Conservation (phyloP, 2,329 filamentous ascomycete species). For the Fusarium begoniae region DNA sequence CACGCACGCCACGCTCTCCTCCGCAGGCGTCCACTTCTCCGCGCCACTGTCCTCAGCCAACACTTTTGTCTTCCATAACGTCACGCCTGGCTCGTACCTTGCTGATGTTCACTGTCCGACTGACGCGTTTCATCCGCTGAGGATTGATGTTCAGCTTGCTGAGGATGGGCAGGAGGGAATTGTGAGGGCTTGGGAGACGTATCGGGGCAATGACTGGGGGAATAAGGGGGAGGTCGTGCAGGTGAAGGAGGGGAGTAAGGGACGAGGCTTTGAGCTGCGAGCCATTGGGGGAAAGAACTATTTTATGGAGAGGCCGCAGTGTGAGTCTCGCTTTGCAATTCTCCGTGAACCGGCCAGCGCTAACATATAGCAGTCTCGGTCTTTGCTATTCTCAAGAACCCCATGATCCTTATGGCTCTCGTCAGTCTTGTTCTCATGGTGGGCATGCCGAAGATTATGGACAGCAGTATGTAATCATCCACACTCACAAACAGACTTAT, state of each 20-base stretch:
- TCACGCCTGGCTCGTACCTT: conserved; percentile 79
- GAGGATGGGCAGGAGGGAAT: conserved; percentile 46
- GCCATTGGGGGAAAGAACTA: conserved; percentile 74
- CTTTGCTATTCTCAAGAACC: conserved; percentile 87
- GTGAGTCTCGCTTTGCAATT: conserved; percentile 61
- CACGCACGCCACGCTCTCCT: conserved; percentile 62
- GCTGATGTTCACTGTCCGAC: conserved; percentile 81
- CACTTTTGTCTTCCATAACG: conserved; percentile 78
- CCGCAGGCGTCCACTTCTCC: conserved; percentile 51
- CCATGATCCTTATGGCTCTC: conserved; percentile 94
- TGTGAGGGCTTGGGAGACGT: conserved; percentile 82
- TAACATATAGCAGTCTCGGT: conserved; percentile 69
- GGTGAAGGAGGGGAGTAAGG: conserved; percentile 51
- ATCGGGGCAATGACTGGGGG: conserved; percentile 87
- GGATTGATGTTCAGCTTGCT: conserved; percentile 72
- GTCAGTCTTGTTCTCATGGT: conserved; percentile 85
- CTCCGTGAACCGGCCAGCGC: background rate
- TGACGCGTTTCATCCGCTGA: conserved; percentile 79
- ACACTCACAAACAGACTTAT: background rate
- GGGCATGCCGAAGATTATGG: conserved; percentile 93
- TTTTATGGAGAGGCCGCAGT: conserved; percentile 78
- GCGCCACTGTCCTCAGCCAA: conserved; percentile 74
- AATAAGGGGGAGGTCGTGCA: conserved; percentile 76
- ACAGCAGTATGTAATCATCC: conserved; percentile 78
- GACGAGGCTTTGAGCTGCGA: conserved; percentile 67